These are phyloP conservation scores for Discostella pseudostelligera DNA, from an alignment of 108 stramenopile species.

Conservation along the genomic window DNA sequence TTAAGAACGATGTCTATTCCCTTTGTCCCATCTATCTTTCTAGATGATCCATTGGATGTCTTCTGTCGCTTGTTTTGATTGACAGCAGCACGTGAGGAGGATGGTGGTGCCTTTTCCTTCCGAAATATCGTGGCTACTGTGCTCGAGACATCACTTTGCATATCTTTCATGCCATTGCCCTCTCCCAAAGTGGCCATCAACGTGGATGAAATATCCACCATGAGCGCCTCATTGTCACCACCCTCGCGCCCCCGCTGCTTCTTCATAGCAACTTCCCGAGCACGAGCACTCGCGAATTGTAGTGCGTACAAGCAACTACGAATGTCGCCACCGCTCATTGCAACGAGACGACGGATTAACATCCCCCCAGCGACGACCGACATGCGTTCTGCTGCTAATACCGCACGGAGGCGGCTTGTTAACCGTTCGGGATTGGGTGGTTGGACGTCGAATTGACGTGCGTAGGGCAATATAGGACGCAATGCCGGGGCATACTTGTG, in stretches of 20 bases:
- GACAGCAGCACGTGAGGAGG: not conserved
- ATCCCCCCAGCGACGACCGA: constrained; percentile 50
- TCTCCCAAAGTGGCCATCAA: constrained; percentile 56
- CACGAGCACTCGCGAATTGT: constrained; percentile 78
- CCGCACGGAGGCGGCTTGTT: constrained; percentile 77
- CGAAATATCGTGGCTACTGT: constrained; percentile 66
- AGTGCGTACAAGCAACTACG: constrained; percentile 91
- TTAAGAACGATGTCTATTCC: constrained; percentile 43
- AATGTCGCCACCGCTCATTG: constrained; percentile 80
- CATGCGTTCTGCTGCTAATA: constrained; percentile 68
- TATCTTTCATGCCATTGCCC: constrained; percentile 73
- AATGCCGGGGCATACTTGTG: constrained; percentile 92
- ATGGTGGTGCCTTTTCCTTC: constrained; percentile 40
- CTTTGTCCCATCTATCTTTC: not conserved
- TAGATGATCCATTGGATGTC: constrained; percentile 5
- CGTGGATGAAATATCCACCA: constrained; percentile 60
- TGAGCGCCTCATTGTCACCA: not conserved
- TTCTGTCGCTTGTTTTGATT: constrained; percentile 24
- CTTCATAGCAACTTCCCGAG: constrained; percentile 40
- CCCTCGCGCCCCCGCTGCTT: constrained; percentile 26
- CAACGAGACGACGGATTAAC: constrained; percentile 68
- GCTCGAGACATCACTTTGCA: constrained; percentile 64
- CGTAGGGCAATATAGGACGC: constrained; percentile 87
- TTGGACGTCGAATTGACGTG: constrained; percentile 79
- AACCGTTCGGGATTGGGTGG: constrained; percentile 69